Base-by-base conservation (phyloP, 495 filamentous ascomycete genomes). In the Amniculicola lignicola region DNA sequence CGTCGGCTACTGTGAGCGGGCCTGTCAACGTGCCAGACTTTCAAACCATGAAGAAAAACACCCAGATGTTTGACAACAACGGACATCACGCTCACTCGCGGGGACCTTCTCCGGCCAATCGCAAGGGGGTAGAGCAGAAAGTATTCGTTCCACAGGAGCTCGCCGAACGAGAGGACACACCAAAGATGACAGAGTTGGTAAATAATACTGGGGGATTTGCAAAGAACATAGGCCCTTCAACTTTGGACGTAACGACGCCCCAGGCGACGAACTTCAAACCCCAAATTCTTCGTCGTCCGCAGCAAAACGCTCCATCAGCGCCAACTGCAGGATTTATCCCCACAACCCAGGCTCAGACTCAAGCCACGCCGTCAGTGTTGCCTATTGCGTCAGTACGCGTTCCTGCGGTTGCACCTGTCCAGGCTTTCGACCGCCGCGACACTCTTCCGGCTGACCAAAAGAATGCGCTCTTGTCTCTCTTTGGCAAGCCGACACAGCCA, bases 391-490 rank as follows among this genome's bases (percentile, higher is more conserved):
- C 16, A 19, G 7, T 63, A 74, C 29, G 57, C 71, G 27, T 58
- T 50, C 43, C 53, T 39, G 16, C 59, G 61, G 41, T 52, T 50
- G 51, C 36, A 14, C 6, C 28, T 22, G 23, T 53, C 2, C 61
- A 21, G 25, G 33, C 58, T 25, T 66, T 70, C 39, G 67, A 73
- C 49, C 76, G 74, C 29, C 71, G 73, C 6, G 70, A 77, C 4
- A 19, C 36, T 10, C 44, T 46, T 1, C 28, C 61, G 2, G 14
- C 22, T 72, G 81, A 87, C 9, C 88, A 93, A 50, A 82, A 76
- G 59, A 82, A 84, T 29, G 73, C 80, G 9, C 72, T 91, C 10
- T 76, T 90, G 11, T 86, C 82, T 6, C 76, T 91, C 6, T 89
- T 91, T 59, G 79, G 79, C n/a, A 88, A 87, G 61, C 64, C 78